Evolutionary conservation across 495 filamentous ascomycete species (phyloP).

Genomic region (Neurospora tetraspora): DNA sequence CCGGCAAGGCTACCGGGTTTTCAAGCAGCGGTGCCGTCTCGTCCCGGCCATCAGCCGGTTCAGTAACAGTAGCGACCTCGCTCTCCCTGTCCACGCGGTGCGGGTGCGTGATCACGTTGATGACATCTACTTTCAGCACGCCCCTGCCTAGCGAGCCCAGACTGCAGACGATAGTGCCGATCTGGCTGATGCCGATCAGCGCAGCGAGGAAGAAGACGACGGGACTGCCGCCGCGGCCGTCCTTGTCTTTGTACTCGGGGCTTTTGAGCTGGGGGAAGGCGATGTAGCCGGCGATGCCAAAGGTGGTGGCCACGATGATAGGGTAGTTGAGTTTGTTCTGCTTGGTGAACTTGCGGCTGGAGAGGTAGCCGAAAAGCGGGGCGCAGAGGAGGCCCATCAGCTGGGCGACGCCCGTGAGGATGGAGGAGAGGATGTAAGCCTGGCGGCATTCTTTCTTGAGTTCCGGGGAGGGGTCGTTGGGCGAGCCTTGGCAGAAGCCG

Average conservation of each 20-base stretch:
- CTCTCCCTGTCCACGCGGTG: neutral
- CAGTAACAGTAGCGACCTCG: constrained; percentile 20
- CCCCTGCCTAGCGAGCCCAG: constrained; percentile 74
- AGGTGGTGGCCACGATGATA: constrained; percentile 55
- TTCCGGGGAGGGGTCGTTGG: constrained; percentile 48
- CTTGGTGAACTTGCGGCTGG: constrained; percentile 50
- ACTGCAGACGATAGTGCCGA: constrained; percentile 89
- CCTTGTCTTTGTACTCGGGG: constrained; percentile 53
- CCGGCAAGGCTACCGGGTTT: constrained; percentile 4
- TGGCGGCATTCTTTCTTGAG: constrained; percentile 71
- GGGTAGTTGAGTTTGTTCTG: constrained; percentile 57
- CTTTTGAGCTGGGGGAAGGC: constrained; percentile 58
- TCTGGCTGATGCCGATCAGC: constrained; percentile 80
- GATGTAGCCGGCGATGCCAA: constrained; percentile 68
- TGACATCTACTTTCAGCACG: constrained; percentile 50
- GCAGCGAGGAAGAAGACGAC: constrained; percentile 67
- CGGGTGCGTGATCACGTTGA: constrained; percentile 8
- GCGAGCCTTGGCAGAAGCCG: constrained; percentile 61
- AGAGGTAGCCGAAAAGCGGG: constrained; percentile 74
- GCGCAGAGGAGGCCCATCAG: constrained; percentile 75
- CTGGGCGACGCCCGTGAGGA: constrained; percentile 80
- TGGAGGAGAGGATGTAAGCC: constrained; percentile 77
- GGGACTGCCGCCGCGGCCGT: constrained; percentile 48
- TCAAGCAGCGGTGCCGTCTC: constrained; percentile 27
- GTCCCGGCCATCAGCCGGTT: constrained; percentile 8